These are phyloP conservation scores for Dissophora globulifera DNA, from an alignment of 192 early-diverging fungal genomes.

Conservation along the genomic window DNA sequence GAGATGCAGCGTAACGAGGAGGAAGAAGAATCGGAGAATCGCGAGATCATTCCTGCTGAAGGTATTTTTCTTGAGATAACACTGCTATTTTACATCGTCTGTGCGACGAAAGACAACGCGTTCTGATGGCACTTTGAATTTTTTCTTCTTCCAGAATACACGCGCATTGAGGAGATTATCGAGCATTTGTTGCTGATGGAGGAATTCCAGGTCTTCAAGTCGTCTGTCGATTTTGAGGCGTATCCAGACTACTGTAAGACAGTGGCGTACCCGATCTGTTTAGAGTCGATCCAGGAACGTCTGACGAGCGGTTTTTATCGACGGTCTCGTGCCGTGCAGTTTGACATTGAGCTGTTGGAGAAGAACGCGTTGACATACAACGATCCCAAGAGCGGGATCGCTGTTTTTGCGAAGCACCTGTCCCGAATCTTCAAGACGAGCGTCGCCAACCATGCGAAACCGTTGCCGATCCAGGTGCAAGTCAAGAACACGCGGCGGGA, in stretches of 20 bases:
- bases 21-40: constrained; percentile 14
- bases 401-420: constrained; percentile 54
- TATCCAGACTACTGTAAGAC: constrained; percentile 71
- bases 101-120: too few relatives aligned
- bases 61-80: constrained; percentile 60
- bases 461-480: constrained; percentile 17
- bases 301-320: constrained; percentile 71
- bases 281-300: constrained; percentile 69
- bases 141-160: constrained; percentile 22
- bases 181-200: constrained; percentile 49
- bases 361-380: constrained; percentile 78
- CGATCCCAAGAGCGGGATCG: constrained; percentile 57
- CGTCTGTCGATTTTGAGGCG: constrained; percentile 67
- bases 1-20: constrained; percentile 49
- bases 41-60: constrained; percentile 54
- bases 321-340: constrained; percentile 67
- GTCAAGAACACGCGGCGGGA: constrained; percentile 32
- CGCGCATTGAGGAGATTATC: constrained; percentile 57
- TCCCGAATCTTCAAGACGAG: constrained; percentile 58
- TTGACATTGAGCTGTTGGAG: constrained; percentile 72
- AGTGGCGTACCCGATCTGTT: constrained; percentile 78
- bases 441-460: constrained; percentile 42
- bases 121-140: too few relatives aligned
- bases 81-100: too few relatives aligned
- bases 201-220: constrained; percentile 68